Evolutionary conservation across 495 filamentous ascomycete species (phyloP), one percentile per base, ranked within the genome.

Genomic region (Neurospora africana): DNA sequence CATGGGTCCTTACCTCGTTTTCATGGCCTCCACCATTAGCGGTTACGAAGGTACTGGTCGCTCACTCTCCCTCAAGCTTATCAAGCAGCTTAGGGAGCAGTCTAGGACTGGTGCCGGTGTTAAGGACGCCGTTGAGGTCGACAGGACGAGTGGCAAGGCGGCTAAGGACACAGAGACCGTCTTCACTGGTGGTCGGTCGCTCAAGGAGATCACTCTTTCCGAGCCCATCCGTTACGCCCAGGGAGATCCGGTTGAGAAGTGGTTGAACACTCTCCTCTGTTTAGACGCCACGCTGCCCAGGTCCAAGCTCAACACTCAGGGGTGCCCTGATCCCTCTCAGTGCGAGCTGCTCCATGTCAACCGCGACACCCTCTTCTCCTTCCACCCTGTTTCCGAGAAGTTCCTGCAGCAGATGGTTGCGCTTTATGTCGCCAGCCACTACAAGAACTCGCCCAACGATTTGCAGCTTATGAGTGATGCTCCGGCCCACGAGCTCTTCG

Each of bases 21-120:
- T 99, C 83, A 99, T 99, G 96, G 93, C 96, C 5, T 98, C 95
- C 2, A 99, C 96, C 17, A 97, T 99, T 82, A 98, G 97, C 77
- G 96, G 96, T 70, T 99, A 99, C 78, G 96, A 99, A 83, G 96
- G 96, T 74, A 99, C 96, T 4, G 96, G 96, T 38, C 88, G 96
- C 44, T 98, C 95, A 2, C 86, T 99, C 2, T 98, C 96, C 4
- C 82, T 99, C 53, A 99, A 99, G 82, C 86, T 99, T 72, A 98
- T 99, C 73, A 94, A 98, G 76, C 96, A 99, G 81, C 89, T 99
- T 39, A 90, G 96, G 68, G 95, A 99, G 76, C 93, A 98, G 77
- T 95, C 95, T 23, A 88, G 89, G 30, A 82, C 81, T 15, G 77
- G 84, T 39, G 89, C 87, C 72, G 71, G 75, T 30, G 82, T 80